Evolutionary conservation across 495 filamentous ascomycete genomes (phyloP).

Genomic region (Staphylotrichum tortipilum): DNA sequence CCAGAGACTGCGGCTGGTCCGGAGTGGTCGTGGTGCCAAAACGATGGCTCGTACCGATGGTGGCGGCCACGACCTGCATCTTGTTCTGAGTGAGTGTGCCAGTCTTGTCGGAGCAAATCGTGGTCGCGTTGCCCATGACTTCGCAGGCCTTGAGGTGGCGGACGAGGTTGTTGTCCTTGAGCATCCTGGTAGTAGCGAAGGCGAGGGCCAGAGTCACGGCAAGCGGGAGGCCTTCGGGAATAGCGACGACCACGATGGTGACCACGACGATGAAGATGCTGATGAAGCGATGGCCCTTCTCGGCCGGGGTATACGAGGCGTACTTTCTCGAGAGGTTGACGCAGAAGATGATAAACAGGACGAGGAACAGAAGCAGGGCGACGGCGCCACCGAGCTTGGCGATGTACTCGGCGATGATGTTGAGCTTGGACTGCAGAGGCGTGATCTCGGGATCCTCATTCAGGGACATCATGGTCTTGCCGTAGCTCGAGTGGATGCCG

Average conservation of each 20-base stretch:
- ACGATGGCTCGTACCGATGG: slow-evolving; percentile 56
- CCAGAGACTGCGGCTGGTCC: slow-evolving; percentile 7
- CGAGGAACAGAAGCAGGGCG: slow-evolving; percentile 75
- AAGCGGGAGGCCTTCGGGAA: slow-evolving; percentile 86
- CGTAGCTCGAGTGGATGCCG: slow-evolving; percentile 80
- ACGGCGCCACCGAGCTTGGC: slow-evolving; percentile 84
- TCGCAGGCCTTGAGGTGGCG: slow-evolving; percentile 87
- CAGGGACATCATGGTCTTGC: slow-evolving; percentile 89
- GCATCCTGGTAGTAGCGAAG: slow-evolving; percentile 90
- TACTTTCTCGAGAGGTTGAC: slow-evolving; percentile 48
- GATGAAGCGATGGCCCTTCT: slow-evolving; percentile 82
- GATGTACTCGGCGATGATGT: slow-evolving; percentile 83
- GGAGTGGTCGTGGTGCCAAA: slow-evolving; percentile 40
- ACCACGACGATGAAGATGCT: slow-evolving; percentile 92
- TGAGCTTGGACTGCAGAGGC: slow-evolving; percentile 89
- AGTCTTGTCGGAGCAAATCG: slow-evolving; percentile 94
- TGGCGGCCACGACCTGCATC: slow-evolving; percentile 79
- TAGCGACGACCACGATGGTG: slow-evolving; percentile 90
- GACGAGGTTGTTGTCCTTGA: slow-evolving; percentile 91
- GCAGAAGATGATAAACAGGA: slow-evolving; percentile 88
- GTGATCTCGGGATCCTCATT: slow-evolving; percentile 86
- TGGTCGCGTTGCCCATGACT: slow-evolving; percentile 98
- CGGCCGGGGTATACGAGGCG: slow-evolving; percentile 44
- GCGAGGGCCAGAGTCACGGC: slow-evolving; percentile 90
- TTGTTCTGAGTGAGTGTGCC: slow-evolving; percentile 91